A percentile compares a stretch with the other conserved stretches of the same genome.
Conservation (phyloP, 2,329 filamentous ascomycete genomes). For the Chrysosporium keratinophilum region DNA sequence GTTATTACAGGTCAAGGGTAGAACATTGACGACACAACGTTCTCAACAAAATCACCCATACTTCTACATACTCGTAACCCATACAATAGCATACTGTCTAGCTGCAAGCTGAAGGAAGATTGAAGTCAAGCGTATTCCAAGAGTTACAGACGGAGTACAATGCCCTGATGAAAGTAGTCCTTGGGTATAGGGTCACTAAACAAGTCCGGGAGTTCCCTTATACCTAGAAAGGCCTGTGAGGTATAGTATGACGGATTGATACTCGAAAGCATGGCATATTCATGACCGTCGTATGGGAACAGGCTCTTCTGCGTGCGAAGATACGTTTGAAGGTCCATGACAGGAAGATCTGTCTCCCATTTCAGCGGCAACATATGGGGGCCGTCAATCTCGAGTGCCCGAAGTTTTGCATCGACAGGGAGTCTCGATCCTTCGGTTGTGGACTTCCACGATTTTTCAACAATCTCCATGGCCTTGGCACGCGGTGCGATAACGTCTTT, state of each 20-base stretch:
- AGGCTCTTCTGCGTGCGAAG: not conserved
- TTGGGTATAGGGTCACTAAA: too few species aligned
- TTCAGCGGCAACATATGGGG: not conserved
- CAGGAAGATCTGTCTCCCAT: not conserved
- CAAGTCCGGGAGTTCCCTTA: not conserved
- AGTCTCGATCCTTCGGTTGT: constrained; percentile 1
- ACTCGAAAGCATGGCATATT: not conserved
- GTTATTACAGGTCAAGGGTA: too few species aligned
- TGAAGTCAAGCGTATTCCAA: too few species aligned
- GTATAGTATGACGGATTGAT: not conserved
- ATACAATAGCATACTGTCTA: too few species aligned
- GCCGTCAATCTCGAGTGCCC: not conserved
- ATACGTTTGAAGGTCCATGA: not conserved
- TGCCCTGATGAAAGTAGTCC: too few species aligned
- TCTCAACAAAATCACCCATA: too few species aligned
- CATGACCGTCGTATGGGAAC: not conserved
- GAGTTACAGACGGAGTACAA: too few species aligned
- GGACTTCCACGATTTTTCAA: constrained; percentile 6
- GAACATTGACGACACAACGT: too few species aligned
- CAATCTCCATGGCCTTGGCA: not conserved
- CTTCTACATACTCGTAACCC: too few species aligned
- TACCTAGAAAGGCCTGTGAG: not conserved
- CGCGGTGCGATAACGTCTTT: not conserved
- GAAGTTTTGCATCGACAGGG: not conserved
- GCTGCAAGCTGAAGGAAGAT: too few species aligned